phyloP scores from a whole-genome alignment of 345 rosid genomes.

The Toxicodendron radicans region DNA sequence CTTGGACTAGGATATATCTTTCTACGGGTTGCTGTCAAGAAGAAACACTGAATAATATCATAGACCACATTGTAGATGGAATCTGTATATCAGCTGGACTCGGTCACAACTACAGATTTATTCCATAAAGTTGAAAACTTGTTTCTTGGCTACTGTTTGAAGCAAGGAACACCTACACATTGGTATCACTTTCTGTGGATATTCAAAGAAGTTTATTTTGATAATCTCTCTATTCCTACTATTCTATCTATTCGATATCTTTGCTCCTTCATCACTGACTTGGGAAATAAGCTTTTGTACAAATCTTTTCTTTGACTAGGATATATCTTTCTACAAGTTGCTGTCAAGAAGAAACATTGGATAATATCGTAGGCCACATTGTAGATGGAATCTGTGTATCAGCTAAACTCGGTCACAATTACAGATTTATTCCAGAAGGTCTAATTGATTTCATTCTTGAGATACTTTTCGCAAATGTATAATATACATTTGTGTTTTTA shows the following conservation, averaged over 20 bases:
- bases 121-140: too few species aligned
- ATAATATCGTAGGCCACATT: constrained; percentile 81
- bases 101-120: constrained; percentile 90
- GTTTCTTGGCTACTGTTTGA: too few species aligned
- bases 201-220: too few species aligned
- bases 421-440: constrained; percentile 89
- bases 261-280: neutral
- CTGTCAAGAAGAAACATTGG: constrained; percentile 69
- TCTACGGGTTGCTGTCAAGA: constrained; percentile 75
- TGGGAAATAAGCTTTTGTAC: constrained; percentile 1
- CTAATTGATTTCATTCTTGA: constrained; percentile 96
- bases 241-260: neutral
- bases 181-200: neutral
- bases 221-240: neutral
- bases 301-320: neutral
- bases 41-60: constrained; percentile 75
- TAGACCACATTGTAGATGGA: constrained; percentile 78
- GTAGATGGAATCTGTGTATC: constrained; percentile 80
- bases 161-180: too few species aligned
- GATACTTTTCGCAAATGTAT: constrained; percentile 39
- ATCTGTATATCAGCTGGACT: constrained; percentile 67
- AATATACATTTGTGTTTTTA: neutral
- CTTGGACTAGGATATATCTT: constrained; percentile 2
- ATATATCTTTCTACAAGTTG: constrained; percentile 52
- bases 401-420: constrained; percentile 65